Evolutionary conservation across 2,329 filamentous ascomycete genomes (phyloP).

Genomic region (Akanthomyces muscarius): DNA sequence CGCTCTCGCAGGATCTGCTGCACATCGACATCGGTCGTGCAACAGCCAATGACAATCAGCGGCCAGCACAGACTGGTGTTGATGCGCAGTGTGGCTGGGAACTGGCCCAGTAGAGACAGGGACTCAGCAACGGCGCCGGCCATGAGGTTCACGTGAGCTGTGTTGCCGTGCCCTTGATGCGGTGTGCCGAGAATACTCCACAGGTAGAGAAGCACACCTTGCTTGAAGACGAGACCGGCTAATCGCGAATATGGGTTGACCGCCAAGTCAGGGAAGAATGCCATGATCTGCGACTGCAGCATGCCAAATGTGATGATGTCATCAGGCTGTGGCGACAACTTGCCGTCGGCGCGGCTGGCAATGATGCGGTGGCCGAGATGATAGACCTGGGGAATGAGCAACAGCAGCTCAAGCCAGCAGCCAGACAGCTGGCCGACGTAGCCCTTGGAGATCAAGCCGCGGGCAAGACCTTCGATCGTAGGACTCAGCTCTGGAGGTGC

Average conservation of each 20-base stretch:
- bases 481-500: constrained; percentile 29
- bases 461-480: constrained; percentile 29
- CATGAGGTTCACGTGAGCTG: constrained; percentile 26
- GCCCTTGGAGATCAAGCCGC: constrained; percentile 26
- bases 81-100: constrained; percentile 31
- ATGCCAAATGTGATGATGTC: constrained; percentile 41
- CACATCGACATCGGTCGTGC: constrained; percentile 31
- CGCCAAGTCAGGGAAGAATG: constrained; percentile 34
- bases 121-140: constrained; percentile 29
- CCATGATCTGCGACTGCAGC: constrained; percentile 39
- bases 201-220: constrained; percentile 42
- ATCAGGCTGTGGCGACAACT: constrained; percentile 30
- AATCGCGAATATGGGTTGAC: constrained; percentile 36
- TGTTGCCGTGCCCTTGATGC: constrained; percentile 20
- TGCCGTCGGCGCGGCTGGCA: constrained; percentile 25
- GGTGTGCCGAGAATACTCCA: constrained; percentile 32
- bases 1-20: constrained; percentile 34
- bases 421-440: constrained; percentile 37
- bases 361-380: constrained; percentile 40
- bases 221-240: constrained; percentile 41
- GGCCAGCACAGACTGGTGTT: constrained; percentile 40
- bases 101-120: constrained; percentile 28
- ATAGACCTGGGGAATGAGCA: constrained; percentile 38
- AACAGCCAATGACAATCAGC: constrained; percentile 36
- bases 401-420: constrained; percentile 37